Base-by-base conservation (phyloP, 371 early-diverging fungal genomes). In the Apophysomyces elegans region DNA sequence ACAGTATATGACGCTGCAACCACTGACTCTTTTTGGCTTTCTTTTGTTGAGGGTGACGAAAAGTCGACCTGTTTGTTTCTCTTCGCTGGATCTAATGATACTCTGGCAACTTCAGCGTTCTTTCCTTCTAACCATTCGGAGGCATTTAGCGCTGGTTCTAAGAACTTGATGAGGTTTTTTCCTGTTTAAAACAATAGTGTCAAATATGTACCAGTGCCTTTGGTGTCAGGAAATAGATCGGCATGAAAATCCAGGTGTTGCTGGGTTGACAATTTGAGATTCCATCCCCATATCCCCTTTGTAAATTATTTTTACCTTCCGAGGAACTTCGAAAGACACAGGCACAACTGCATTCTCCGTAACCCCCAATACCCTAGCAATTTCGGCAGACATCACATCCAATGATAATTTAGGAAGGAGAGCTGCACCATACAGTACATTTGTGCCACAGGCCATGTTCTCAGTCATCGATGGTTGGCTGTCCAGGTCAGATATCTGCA, bases 191-290 rank as follows among this genome's bases (percentile, higher is more conserved):
- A 21, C n/a, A 13, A 45, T 2, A 13, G 2, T 5, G 13, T 6
- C 21, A 21, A 39, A 13, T 5, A 54, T 58, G 64, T 73, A 77
- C 77, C 73, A 14, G 70, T 66, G 6, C 87, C 86, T 16, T 80
- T 80, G 8, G 93, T 92, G 14, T 92, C 90, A 14, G 94, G 94
- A 64, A 88, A 95, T 7, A 95, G 69, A 43, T 93, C 93, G 12
- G 79, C 71, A 61, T 92, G 91, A 65, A 93, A 94, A 58, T 94
- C 95, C 11, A 89, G 74, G 62, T 91, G 88, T 39, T 84, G 80
- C 79, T 90, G 62, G 32, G 45, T 41, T n/a, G 38, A 35, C 21
- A 35, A 37, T n/a, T 35, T 37, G 16, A 46, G 18, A 18, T 58
- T 43, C n/a, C 0, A 14, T 37, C 8, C 43, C 6, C 8, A 18